Percentiles rank a stretch among this genome's conserved stretches.
Evolutionary conservation across 1,284 basidiomycete species (phyloP).

Genomic region (Porodaedalea pini): DNA sequence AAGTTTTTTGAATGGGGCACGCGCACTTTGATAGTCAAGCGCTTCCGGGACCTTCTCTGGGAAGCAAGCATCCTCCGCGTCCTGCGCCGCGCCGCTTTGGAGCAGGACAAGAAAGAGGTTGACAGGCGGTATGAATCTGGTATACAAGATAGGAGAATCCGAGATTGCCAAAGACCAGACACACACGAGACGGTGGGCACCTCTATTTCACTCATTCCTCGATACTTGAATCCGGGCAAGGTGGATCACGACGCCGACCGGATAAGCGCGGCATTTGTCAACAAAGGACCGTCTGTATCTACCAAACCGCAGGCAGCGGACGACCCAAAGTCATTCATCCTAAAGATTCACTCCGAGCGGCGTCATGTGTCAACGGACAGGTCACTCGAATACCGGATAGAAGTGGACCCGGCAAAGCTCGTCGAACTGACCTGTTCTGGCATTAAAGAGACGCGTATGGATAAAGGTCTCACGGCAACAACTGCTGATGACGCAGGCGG

Average conservation of each 20-base stretch:
- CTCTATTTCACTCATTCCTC: conserved; percentile 32
- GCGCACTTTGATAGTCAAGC: conserved; percentile 37
- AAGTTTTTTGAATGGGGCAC: conserved; percentile 57
- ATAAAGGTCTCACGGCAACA: conserved; percentile 22
- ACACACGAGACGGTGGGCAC: conserved; percentile 34
- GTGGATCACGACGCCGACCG: conserved; percentile 27
- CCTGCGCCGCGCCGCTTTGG: conserved; percentile 39
- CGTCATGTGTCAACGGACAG: conserved; percentile 40
- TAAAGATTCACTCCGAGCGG: conserved; percentile 33
- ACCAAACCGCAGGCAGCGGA: conserved; percentile 10
- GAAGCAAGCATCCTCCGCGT: conserved; percentile 38
- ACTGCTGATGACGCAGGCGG: conserved; percentile 21
- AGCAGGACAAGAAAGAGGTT: conserved; percentile 37
- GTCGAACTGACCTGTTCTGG: conserved; percentile 37
- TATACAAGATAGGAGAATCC: conserved; percentile 23
- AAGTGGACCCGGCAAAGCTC: conserved; percentile 39
- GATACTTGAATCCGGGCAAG: conserved; percentile 27
- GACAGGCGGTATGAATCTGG: conserved; percentile 25
- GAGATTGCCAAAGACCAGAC: conserved; percentile 24
- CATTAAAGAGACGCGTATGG: conserved; percentile 36
- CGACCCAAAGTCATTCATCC: conserved; percentile 33
- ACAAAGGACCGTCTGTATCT: conserved; percentile 25
- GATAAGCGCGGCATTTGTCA: conserved; percentile 35
- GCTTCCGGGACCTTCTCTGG: conserved; percentile 41
- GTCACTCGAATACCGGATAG: conserved; percentile 42